Evolutionary conservation across 208 protist species (phyloP).

Genomic region (Porcisia deanei): DNA sequence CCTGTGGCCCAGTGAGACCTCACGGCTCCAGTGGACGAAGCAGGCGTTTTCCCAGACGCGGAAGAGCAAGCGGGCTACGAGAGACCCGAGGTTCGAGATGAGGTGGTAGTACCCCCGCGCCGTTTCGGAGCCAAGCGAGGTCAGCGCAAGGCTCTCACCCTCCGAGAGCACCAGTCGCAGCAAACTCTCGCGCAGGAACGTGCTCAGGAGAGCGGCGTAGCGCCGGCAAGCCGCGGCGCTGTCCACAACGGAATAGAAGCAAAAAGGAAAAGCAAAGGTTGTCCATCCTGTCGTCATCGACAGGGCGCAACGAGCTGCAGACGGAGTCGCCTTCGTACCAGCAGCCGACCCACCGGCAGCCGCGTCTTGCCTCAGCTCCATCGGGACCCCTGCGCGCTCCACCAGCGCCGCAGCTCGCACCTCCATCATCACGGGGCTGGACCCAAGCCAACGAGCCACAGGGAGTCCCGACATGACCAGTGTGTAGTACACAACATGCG

Average conservation of each 20-base stretch:
- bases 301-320: background rate
- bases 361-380: background rate
- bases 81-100: constrained; percentile 85
- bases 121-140: constrained; percentile 49
- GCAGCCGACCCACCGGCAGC: background rate
- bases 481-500: constrained; percentile 51
- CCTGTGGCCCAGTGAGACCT: constrained; percentile 35
- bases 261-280: constrained; percentile 36
- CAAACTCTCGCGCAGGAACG: constrained; percentile 83
- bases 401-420: constrained; percentile 31
- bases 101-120: constrained; percentile 88
- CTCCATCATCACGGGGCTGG: constrained; percentile 27
- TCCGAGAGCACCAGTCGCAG: constrained; percentile 86
- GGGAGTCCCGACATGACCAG: constrained; percentile 35
- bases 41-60: constrained; percentile 91
- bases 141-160: constrained; percentile 87
- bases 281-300: background rate
- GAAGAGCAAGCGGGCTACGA: constrained; percentile 89
- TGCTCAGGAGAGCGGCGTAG: constrained; percentile 37
- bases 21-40: constrained; percentile 78
- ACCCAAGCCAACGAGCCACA: constrained; percentile 30
- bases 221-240: constrained; percentile 3
- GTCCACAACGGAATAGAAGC: constrained; percentile 20
- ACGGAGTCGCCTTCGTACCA: constrained; percentile 1
- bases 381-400: background rate